Evolutionary conservation across 345 rosid species (phyloP), one percentile per base, ranked within the genome.

Genomic region (Gossypium longicalyx): DNA sequence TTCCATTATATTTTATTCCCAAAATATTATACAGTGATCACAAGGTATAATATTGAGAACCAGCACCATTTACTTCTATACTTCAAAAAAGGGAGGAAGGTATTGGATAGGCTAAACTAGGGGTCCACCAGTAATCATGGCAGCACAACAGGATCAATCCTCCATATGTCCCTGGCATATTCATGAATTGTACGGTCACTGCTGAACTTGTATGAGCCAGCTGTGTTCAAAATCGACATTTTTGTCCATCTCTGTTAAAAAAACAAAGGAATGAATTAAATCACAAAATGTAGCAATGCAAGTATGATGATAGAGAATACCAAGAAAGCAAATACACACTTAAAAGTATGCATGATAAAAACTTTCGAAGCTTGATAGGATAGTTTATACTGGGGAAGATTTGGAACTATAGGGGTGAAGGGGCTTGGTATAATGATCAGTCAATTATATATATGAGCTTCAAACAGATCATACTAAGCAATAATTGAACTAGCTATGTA

Each of bases 141-240:
- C 20, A 88, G 74, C 15, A 73, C 12, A 57, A 84, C 79, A 34
- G 84, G 86, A 45, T 86, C 66, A 9, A 86, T 86, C 77, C 81
- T 74, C 91, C 90, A 87, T 23, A 85, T 80, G 70, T 87, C 91
- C 61, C 78, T 82, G 7, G 93, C 89, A 74, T 87, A 86, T 78
- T 89, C 89, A 13, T 80, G 89, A 67, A 89, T 83, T 2, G 90
- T 85, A 13, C 87, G 70, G 80, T 89, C 89, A 56, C 90, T 83
- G 83, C 90, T 85, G 86, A 89, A 81, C 84, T 87, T 86, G 84
- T 80, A 80, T 0, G 88, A 87, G 15, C 90, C 87, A 2, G 91
- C 89, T 8, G 87, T 83, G 79, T 89, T 89, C 88, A 87, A 67
- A 67, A 87, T 82, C 56, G 93, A 86, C 91, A 85, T 85, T 72